Base-by-base conservation (phyloP, 306 rosid species). In the Crataegus laevigata region DNA sequence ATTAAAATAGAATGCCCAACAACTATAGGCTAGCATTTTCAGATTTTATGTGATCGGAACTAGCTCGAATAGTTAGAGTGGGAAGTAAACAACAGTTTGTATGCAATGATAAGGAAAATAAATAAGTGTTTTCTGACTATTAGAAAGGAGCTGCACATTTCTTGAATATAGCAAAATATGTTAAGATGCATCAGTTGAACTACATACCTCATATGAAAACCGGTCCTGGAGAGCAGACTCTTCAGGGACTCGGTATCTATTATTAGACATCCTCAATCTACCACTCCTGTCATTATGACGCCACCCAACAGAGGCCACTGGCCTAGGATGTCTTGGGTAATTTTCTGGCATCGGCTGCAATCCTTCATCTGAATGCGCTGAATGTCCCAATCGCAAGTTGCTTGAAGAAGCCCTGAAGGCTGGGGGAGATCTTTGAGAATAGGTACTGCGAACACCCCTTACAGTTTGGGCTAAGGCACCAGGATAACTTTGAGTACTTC, bases 391-490 rank as follows among this genome's bases (percentile, higher is more conserved):
- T 42, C 75, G 82, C 79, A 85, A 52, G 85, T 71, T 61, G 68
- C 89, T 84, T 63, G 97, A 88, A 77, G 93, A 87, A 79, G 93
- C 87, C 82, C 93, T 81, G 69, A 84, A 81, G 72, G 84, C 55
- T 60, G 91, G 90, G 66, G 83, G 62, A 51, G 89, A 74, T 75
- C 97, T 90, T 74, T 92, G 93, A 83, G 93, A 81, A 79, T 75
- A 85, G 79, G 72, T 85, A 74, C 91, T 90, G 36, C 86, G 86
- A 72, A 79, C 87, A 68, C 96, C 89, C 81, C 96, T 87, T 52
- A 77, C 80, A 80, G 85, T 54, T 58, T 87, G 91, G 64, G 84
- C 59, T 64, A 80, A 62, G 47, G 81, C 75, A 80, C 85, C 85
- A 60, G 82, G 88, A 83, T 80, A 84, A 69, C 79, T 82, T 84